Evolutionary conservation across 331 rosid species (phyloP), one percentile per base, ranked within the genome.

Genomic region (Malus hybrid): DNA sequence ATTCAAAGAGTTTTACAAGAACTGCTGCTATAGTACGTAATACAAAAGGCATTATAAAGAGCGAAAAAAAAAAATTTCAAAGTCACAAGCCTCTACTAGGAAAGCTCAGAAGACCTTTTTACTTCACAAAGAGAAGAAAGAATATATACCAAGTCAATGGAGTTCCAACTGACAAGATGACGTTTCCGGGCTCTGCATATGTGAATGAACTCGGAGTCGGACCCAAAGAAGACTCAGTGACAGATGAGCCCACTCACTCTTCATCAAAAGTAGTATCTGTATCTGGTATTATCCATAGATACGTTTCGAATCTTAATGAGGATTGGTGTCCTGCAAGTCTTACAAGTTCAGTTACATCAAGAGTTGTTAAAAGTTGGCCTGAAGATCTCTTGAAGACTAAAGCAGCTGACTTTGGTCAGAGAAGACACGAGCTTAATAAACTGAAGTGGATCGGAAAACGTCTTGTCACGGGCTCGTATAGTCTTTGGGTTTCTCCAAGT

Each of bases 221-320:
- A 42, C 14, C 48, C 14, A 42, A 9, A 10, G 48, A 42, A 10
- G 63, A 66, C 61, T 70, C 86, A 2, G 63, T 71, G 72, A 79
- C 63, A 75, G 86, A 76, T 52, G 86, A 83, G 57, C 65, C 48
- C 55, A 81, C 84, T 72, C 84, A 85, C 44, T 72, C 84, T 76
- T 88, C 90, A 34, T 75, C 90, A 78, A 88, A 91, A 82, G 89
- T 74, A 69, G 72, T 87, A 80, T 89, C 93, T 12, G 93, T 89
- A 66, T 68, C 90, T 0, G 86, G 88, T 69, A 84, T 91, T 77
- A 88, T 91, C 63, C 75, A 74, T 44, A 86, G 82, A 75, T 89
- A 88, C 71, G 86, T 91, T 78, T 32, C 84, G 26, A 74, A 72
- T 66, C 56, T 56, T 62, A 75, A 80, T 55, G 89, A 74, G 55